A percentile compares a stretch with the other conserved stretches of the same genome.
These are phyloP conservation scores for Acer saccharum DNA, from an alignment of 345 rosid genomes.

Conservation along the genomic window DNA sequence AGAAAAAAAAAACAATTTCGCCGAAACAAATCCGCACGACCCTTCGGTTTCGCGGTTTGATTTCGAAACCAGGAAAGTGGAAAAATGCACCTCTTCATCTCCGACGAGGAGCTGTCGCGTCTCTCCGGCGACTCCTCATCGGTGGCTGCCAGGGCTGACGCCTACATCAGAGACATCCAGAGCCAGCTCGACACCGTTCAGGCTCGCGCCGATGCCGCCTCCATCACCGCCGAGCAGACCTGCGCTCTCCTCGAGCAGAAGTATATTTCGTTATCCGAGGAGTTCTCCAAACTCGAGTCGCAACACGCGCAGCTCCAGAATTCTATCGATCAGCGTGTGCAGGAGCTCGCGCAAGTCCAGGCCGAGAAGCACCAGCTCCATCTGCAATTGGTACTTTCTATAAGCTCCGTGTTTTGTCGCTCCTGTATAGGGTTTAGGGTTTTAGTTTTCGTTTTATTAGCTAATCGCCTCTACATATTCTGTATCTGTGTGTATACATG, in stretches of 20 bases:
- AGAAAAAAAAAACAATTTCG: background rate
- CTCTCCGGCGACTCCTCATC: slow-evolving; percentile 61
- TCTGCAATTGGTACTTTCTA: slow-evolving; percentile 53
- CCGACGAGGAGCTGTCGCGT: slow-evolving; percentile 82
- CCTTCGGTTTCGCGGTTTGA: background rate
- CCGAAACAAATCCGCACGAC: background rate
- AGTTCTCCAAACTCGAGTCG: slow-evolving; percentile 65
- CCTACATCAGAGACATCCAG: slow-evolving; percentile 56
- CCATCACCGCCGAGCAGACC: slow-evolving; percentile 95
- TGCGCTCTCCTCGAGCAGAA: slow-evolving; percentile 96
- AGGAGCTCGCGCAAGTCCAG: slow-evolving; percentile 73
- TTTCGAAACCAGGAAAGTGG: background rate
- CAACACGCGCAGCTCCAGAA: slow-evolving; percentile 66
- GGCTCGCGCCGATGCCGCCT: slow-evolving; percentile 81
- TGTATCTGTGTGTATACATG: background rate
- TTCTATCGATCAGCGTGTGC: slow-evolving; percentile 58
- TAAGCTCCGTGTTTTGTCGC: background rate
- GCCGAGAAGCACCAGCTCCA: slow-evolving; percentile 85
- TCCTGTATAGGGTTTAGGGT: background rate
- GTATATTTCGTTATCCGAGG: slow-evolving; percentile 70
- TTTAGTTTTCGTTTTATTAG: background rate
- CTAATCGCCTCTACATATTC: background rate
- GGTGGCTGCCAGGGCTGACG: slow-evolving; percentile 82
- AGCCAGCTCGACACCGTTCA: slow-evolving; percentile 69
- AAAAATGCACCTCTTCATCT: slow-evolving; percentile 77